Evolutionary conservation across 2,329 filamentous ascomycete genomes (phyloP), one percentile per base, ranked within the genome.

Genomic region (Akanthomyces lecanii): DNA sequence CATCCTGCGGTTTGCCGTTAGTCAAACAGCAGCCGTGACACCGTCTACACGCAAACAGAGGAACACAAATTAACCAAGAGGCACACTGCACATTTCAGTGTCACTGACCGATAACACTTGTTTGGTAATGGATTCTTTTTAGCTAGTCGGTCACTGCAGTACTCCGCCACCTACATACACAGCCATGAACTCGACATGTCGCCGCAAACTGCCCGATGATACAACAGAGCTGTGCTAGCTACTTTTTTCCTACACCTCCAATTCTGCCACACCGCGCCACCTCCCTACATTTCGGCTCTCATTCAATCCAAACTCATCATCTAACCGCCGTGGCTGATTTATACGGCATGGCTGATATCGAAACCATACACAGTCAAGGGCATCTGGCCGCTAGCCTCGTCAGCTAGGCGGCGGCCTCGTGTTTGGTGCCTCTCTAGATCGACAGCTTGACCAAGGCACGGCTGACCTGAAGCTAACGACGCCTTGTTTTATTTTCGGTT

Each of bases 1-100:
- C 44, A 25, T 1, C 33, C 30, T 40, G 28, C 45, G 33, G 45
- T 59, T 59, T 59, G 56, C 45, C 33, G 44, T 59, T 45, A 48
- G 44, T 59, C 56, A 58, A 58, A 58, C 55, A 48, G 16, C 16
- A 23, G 40, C 12, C 30, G 55, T 58, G 8, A 5, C 28, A 48
- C 42, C 1, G 55, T n/a, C 25, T 1, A 55, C 36, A 40, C 30
- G 56, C 56, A 59, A 59, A 51, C 56, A 30, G 33, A 30, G 18
- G 4, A 36, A 55, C 18, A 30, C 10, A 44, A 18, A 42, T 36
- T 8, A n/a, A 16, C 44, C 18, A 53, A 23, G 12, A 23, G 12
- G 48, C 25, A 33, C 28, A 33, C 18, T 18, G 18, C 21, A 38
- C 16, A 45, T 18, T 8, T 45, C 5, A 21, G 5, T 21, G 42